Base-by-base conservation (phyloP, 106 monocot genomes). In the Posidonia australis region DNA sequence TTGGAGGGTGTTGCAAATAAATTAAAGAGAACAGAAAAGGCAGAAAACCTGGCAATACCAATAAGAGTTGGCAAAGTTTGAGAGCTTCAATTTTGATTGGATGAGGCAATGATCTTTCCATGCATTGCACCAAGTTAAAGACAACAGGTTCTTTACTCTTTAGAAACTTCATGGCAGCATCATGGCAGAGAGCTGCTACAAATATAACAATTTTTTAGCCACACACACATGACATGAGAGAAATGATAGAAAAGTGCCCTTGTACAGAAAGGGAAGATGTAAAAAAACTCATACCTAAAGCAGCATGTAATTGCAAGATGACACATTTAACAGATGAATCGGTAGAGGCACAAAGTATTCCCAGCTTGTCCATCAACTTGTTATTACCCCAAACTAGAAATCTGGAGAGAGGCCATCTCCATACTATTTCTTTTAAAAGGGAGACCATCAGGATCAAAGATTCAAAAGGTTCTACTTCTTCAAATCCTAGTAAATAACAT, bases 111-210 rank as follows among this genome's bases (percentile, higher is more conserved):
- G 67, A 72, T 49, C 59, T 70, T 60, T 58, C 74, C 64, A 82
- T 29, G 60, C 64, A 54, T 20, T 31, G 32, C 46, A 82, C 68
- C 22, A 86, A 63, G 68, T 72, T 69, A 51, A 71, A 63, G 49
- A 86, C 10, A 27, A 80, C 10, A 62, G 29, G 49, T 31, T 62
- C 79, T 61, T 79, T 58, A 31, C 56, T 89, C 58, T 84, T 68
- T 55, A 86, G 67, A 77, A 94, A 67, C 63, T 62, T 60, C 60
- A 78, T 61, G 17, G 81, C 76, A 36, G 79, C 86, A 70, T 86
- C 75, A 56, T 86, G 78, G 74, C 93, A 94, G 53, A 94, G 80
- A 78, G 89, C 93, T 94, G 81, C 64, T 12, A 86, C 49, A 51
- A 26, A 72, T 44, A 60, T 44, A 41, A 60, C 19, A 10, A 27